Base-by-base conservation (phyloP, 192 early-diverging fungal species). In the Chytriomyces confervae region DNA sequence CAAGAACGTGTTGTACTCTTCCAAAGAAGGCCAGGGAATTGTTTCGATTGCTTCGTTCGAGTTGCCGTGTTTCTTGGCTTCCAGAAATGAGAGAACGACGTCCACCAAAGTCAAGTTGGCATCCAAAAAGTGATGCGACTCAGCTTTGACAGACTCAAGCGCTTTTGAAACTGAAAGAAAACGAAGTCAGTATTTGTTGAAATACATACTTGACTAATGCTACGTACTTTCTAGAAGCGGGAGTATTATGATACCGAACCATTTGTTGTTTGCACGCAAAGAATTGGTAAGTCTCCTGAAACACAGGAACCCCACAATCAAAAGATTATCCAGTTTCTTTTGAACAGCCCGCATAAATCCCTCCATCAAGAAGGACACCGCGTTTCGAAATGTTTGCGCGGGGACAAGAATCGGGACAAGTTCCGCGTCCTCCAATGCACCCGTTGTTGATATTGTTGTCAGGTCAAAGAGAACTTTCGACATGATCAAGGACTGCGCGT, bases 301-400 rank as follows among this genome's bases (percentile, higher is more conserved):
- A 66, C 74, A 66, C 7, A 48, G 66, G 6, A 50, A 62, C 36
- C 62, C 74, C 57, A 66, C 53, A 49, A 76, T 6, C 7, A 76
- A 5, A 10, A 76, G 49, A 18, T 76, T 63, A 11, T 66, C 16
- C 13, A 76, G 27, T 13, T 76, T 45, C 27, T 66, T 76, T 10
- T 9, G 7, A 16, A 76, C 44, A 45, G 74, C 74, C 11, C 61
- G 43, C 6, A 51, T 76, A 13, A 76, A 66, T 7, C 74, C 74
- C 47, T 76, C 74, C 46, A 76, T 61, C 20, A 74, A 10, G 61
- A 36, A 36, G 29, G 62, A 76, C 10, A 76, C 36, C 18, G 74
- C 74, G 48, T 65, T 76, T 50, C 74, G n/a, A n/a, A 76, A 76
- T 18, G 50, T 45, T 43, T 66, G 74, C 11, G 50, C 29, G 3